These are phyloP conservation scores for Aspergillus intermedius DNA, from an alignment of 2,329 filamentous ascomycete species.

Conservation along the genomic window DNA sequence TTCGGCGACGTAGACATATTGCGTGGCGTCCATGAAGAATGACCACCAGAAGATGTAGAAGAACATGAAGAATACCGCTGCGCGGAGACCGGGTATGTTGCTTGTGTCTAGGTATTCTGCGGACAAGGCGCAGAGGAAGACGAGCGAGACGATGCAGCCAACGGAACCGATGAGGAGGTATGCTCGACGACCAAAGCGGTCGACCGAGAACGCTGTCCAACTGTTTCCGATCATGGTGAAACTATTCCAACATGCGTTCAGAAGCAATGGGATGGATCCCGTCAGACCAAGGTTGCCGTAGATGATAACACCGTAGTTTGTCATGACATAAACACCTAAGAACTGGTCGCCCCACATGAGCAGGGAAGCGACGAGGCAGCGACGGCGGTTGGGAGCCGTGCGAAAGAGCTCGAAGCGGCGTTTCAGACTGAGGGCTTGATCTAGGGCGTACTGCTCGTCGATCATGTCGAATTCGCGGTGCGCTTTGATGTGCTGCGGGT, in stretches of 20 bases:
- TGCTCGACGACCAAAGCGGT: slow-evolving; percentile 30
- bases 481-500: slow-evolving; percentile 33
- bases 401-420: slow-evolving; percentile 38
- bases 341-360: slow-evolving; percentile 39
- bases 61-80: slow-evolving; percentile 37
- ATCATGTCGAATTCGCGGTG: slow-evolving; percentile 40
- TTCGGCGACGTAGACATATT: slow-evolving; percentile 37
- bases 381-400: slow-evolving; percentile 34
- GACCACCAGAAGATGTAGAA: slow-evolving; percentile 37
- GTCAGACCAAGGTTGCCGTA: slow-evolving; percentile 35
- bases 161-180: slow-evolving; percentile 32
- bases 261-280: slow-evolving; percentile 31
- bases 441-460: slow-evolving; percentile 39
- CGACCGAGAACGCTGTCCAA: slow-evolving; percentile 36
- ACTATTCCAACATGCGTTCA: slow-evolving; percentile 35
- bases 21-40: slow-evolving; percentile 39
- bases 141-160: slow-evolving; percentile 26
- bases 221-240: slow-evolving; percentile 35
- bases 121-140: slow-evolving; percentile 30
- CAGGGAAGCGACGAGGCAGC: slow-evolving; percentile 34
- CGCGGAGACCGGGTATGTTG: slow-evolving; percentile 29
- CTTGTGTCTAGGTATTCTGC: slow-evolving; percentile 29
- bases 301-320: slow-evolving; percentile 38
- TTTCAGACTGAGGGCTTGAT: slow-evolving; percentile 25
- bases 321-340: slow-evolving; percentile 24